Evolutionary conservation across 2,329 filamentous ascomycete species (phyloP), one percentile per base, ranked within the genome.

Genomic region (Ophiostoma sp.): DNA sequence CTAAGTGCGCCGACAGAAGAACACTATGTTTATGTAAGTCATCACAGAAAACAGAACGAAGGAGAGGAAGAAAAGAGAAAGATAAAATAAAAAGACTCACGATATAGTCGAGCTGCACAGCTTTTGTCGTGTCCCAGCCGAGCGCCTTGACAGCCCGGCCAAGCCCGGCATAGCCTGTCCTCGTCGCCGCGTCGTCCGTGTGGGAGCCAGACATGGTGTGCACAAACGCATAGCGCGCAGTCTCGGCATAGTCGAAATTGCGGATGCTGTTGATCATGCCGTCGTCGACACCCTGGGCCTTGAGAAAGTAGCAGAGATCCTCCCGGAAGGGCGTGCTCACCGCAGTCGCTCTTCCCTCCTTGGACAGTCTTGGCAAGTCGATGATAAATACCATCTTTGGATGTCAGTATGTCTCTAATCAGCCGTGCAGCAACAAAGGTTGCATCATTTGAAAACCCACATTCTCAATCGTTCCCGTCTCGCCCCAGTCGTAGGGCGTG

Each of bases 401-500:
- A 2, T 15, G 67, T 60, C 35, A 72, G 69, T 23, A 62, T 48
- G 44, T 1, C 20, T 8, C 7, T 1, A 11, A 54, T 23, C n/a
- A 54, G 11, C 7, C 48, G 23, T 23, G 15, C 11, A 54, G 44
- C 36, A 11, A 11, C 3, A 54, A 15, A 17, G 36, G 27, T 31
- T 31, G 27, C 27, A 31, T 31, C 27, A 31, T 31, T 20, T 35
- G 7, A n/a, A 78, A n/a, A 78, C 84, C 71, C 76, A 90, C 89
- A 78, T 97, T 97, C 79, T 97, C 94, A 88, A 97, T 91, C 1
- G 89, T 80, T 7, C 92, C 92, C 1, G 84, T 85, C 77, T 96
- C 92, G 11, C 94, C 94, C 94, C 95, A 98, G 77, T 99, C 94
- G 75, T 91, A 93, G 8, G 87, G 84, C 15, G 91, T 89, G 67